Percentiles rank a stretch among this genome's conserved stretches.
phyloP scores from a whole-genome alignment of 1,284 basidiomycete genomes.

The Rhizoctonia solani region DNA sequence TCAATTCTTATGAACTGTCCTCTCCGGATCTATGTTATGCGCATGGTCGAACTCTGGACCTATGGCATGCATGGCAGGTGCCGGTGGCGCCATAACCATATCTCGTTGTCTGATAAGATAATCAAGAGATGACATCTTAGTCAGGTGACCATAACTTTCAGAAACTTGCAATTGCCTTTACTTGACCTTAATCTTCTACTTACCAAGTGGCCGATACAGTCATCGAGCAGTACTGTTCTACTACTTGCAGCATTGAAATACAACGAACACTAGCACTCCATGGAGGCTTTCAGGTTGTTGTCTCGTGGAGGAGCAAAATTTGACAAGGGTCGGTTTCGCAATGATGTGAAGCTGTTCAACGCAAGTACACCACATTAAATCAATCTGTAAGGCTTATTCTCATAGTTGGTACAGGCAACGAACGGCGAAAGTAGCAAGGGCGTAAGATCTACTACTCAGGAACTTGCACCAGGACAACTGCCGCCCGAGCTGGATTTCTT shows the following conservation, averaged over 20 bases:
- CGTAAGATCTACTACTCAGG: slow-evolving; percentile 42
- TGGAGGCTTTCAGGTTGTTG: slow-evolving; percentile 76
- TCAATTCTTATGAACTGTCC: neutral
- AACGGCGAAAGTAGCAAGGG: neutral
- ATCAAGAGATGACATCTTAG: neutral
- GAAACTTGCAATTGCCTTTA: slow-evolving; percentile 4
- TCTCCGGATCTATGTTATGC: neutral
- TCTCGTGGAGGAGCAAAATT: slow-evolving; percentile 77
- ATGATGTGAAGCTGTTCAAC: slow-evolving; percentile 74
- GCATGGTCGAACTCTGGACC: too few relatives aligned
- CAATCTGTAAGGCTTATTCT: slow-evolving; percentile 27
- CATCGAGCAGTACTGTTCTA: neutral
- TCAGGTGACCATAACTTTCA: slow-evolving; percentile 28
- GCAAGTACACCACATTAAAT: slow-evolving; percentile 49
- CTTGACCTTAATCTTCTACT: neutral
- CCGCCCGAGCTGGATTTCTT: slow-evolving; percentile 88
- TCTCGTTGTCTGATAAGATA: slow-evolving; percentile 5
- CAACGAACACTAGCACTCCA: neutral
- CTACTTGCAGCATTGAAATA: neutral
- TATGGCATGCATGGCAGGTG: too few relatives aligned
- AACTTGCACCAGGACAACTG: slow-evolving; percentile 53
- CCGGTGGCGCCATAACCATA: too few relatives aligned
- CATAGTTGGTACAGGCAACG: slow-evolving; percentile 27
- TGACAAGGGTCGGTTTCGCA: slow-evolving; percentile 75
- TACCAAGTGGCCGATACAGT: neutral